A percentile compares a stretch with the other conserved stretches of the same genome.
These are phyloP conservation scores for Hypoxylon sp. DNA, from an alignment of 2,329 filamentous ascomycete genomes.

Conservation along the genomic window DNA sequence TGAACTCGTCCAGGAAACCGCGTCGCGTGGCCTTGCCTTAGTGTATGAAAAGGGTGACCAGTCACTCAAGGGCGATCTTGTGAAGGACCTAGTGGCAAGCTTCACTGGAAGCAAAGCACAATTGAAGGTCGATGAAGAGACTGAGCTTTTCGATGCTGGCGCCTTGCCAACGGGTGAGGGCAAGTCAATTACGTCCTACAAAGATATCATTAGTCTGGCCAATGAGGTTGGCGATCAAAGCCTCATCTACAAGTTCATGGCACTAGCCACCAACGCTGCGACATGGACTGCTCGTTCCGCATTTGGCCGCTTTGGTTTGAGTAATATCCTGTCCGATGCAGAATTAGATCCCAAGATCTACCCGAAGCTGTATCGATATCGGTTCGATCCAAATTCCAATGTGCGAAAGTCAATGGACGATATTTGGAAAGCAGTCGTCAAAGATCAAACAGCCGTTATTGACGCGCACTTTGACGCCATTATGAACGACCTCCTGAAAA, in stretches of 20 bases:
- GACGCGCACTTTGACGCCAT: constrained; percentile 89
- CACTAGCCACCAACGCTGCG: constrained; percentile 92
- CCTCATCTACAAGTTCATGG: constrained; percentile 99
- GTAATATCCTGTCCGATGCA: constrained; percentile 90
- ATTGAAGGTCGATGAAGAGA: constrained; percentile 90
- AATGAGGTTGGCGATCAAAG: constrained; percentile 96
- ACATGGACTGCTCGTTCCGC: constrained; percentile 98
- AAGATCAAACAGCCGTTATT: constrained; percentile 83
- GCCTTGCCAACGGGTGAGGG: constrained; percentile 91
- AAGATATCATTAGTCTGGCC: constrained; percentile 95
- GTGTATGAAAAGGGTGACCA: constrained; percentile 94
- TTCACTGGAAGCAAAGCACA: constrained; percentile 84
- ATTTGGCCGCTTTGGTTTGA: constrained; percentile 93
- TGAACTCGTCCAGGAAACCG: constrained; percentile 95
- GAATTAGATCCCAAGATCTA: constrained; percentile 93
- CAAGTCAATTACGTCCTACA: constrained; percentile 92
- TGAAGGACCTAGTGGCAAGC: constrained; percentile 87
- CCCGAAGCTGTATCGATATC: constrained; percentile 92
- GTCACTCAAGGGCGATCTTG: constrained; percentile 83
- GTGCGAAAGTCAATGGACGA: constrained; percentile 97
- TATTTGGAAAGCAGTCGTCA: constrained; percentile 97
- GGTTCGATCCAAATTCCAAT: constrained; percentile 94
- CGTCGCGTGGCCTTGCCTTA: constrained; percentile 89
- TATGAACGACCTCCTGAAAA: constrained; percentile 87
- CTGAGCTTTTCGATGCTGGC: constrained; percentile 92